These are phyloP conservation scores for Dalbergia oliveri DNA, from an alignment of 306 rosid genomes.

Conservation along the genomic window DNA sequence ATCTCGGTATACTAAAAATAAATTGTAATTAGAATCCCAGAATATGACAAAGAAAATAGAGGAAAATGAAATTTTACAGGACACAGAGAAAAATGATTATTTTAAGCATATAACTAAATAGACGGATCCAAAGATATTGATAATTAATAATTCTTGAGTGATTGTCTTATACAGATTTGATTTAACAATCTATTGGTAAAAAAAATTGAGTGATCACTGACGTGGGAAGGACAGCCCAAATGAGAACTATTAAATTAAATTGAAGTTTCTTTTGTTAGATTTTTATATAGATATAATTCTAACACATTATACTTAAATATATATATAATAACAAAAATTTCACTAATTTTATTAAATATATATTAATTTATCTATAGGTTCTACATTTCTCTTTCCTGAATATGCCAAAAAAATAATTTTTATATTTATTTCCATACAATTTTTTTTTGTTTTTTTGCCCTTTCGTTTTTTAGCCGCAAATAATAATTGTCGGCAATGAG, in stretches of 20 bases:
- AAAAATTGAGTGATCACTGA: neutral
- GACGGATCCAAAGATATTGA: neutral
- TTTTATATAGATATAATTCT: too few relatives aligned
- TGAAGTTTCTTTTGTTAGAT: too few relatives aligned
- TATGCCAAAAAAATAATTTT: too few relatives aligned
- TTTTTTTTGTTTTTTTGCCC: neutral
- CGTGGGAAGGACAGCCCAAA: neutral
- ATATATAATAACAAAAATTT: too few relatives aligned
- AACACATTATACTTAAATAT: too few relatives aligned
- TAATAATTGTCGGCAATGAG: neutral
- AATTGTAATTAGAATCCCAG: too few relatives aligned
- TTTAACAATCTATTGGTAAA: neutral
- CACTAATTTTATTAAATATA: too few relatives aligned
- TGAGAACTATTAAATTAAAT: neutral
- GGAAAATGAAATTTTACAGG: neutral
- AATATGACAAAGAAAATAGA: neutral
- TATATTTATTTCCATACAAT: too few relatives aligned
- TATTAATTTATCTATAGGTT: too few relatives aligned
- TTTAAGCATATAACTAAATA: neutral
- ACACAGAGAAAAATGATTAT: neutral
- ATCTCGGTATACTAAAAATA: too few relatives aligned
- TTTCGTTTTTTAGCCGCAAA: neutral
- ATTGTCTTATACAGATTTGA: conserved; percentile 2
- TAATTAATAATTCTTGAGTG: neutral
- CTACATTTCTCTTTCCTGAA: too few relatives aligned